Evolutionary conservation across 2,329 filamentous ascomycete genomes (phyloP).

Genomic region (Geosmithia morbida): DNA sequence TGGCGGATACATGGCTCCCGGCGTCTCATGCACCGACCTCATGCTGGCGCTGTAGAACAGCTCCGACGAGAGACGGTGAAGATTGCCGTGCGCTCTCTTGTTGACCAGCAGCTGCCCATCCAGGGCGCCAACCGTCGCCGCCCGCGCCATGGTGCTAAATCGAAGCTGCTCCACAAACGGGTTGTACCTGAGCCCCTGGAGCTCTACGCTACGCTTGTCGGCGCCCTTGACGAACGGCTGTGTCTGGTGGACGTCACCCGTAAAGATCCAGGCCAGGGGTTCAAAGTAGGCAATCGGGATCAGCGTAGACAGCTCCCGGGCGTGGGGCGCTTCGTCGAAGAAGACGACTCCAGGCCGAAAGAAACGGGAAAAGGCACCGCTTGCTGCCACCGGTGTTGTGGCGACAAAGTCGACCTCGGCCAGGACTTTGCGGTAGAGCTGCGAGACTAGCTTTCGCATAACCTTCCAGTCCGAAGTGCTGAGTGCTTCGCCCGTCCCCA

Average conservation of each 20-base stretch:
- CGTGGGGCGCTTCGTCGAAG: slow-evolving; percentile 53
- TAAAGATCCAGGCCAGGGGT: slow-evolving; percentile 27
- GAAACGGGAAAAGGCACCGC: slow-evolving; percentile 24
- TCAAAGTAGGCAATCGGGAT: slow-evolving; percentile 27
- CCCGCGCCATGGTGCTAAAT: slow-evolving; percentile 23
- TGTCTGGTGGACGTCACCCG: slow-evolving; percentile 29
- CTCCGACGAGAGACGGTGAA: slow-evolving; percentile 24
- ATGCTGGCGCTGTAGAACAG: slow-evolving; percentile 26
- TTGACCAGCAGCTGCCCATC: slow-evolving; percentile 19
- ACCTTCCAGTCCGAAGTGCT: slow-evolving; percentile 12
- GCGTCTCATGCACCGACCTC: slow-evolving; percentile 13
- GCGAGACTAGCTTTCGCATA: slow-evolving; percentile 15
- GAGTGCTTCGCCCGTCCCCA: slow-evolving; percentile 12
- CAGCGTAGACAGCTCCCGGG: slow-evolving; percentile 27
- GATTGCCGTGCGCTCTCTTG: slow-evolving; percentile 19
- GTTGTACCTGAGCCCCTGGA: slow-evolving; percentile 12
- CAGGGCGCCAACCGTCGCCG: slow-evolving; percentile 14
- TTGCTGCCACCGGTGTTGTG: slow-evolving; percentile 28
- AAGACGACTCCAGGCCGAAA: slow-evolving; percentile 76
- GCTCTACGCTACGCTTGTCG: slow-evolving; percentile 4
- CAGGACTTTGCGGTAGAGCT: slow-evolving; percentile 23
- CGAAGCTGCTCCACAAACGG: slow-evolving; percentile 16
- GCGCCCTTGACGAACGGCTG: slow-evolving; percentile 23
- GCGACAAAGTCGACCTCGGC: slow-evolving; percentile 26
- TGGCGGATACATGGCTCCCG: slow-evolving; percentile 10